Evolutionary conservation across 2,329 filamentous ascomycete species (phyloP).

Genomic region (Verticillium isaacii): DNA sequence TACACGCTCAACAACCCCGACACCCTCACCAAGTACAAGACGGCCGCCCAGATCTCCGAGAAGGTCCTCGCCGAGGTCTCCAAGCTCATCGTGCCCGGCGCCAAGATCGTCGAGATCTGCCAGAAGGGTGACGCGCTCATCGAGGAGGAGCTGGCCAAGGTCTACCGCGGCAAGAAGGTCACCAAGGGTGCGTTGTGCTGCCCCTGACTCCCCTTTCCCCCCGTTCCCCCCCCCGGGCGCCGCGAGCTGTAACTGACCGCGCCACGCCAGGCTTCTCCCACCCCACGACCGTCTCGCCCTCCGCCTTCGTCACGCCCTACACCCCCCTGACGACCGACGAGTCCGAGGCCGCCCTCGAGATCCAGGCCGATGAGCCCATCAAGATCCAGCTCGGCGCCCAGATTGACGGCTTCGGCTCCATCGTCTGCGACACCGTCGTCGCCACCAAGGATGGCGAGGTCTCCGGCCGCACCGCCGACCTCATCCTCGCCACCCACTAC

Average conservation of each 20-base stretch:
- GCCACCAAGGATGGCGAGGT: constrained; percentile 61
- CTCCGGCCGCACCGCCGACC: constrained; percentile 75
- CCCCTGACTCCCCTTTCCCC: neutral
- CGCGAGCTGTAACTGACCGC: neutral
- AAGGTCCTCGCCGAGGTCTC: constrained; percentile 87
- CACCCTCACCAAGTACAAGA: constrained; percentile 99
- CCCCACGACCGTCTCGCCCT: constrained; percentile 91
- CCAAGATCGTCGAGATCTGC: constrained; percentile 91
- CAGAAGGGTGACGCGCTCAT: constrained; percentile 93
- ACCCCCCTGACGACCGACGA: constrained; percentile 85
- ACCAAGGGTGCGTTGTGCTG: constrained; percentile 64
- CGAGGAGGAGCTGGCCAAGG: constrained; percentile 88
- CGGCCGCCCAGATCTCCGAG: constrained; percentile 88
- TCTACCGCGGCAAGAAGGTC: constrained; percentile 98
- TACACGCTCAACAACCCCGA: constrained; percentile 88
- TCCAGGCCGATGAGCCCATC: constrained; percentile 82
- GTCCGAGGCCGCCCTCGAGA: constrained; percentile 72
- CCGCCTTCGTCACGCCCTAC: constrained; percentile 92
- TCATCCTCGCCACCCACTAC: constrained; percentile 87
- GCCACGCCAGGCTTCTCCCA: constrained; percentile 70
- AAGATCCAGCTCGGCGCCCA: constrained; percentile 99
- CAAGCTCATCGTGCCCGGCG: constrained; percentile 70
- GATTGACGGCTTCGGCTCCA: constrained; percentile 94
- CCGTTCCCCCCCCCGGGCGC: no score
- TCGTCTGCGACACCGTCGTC: constrained; percentile 89